These are phyloP conservation scores for Lepidium didymum DNA, from an alignment of 345 rosid species.

Conservation along the genomic window DNA sequence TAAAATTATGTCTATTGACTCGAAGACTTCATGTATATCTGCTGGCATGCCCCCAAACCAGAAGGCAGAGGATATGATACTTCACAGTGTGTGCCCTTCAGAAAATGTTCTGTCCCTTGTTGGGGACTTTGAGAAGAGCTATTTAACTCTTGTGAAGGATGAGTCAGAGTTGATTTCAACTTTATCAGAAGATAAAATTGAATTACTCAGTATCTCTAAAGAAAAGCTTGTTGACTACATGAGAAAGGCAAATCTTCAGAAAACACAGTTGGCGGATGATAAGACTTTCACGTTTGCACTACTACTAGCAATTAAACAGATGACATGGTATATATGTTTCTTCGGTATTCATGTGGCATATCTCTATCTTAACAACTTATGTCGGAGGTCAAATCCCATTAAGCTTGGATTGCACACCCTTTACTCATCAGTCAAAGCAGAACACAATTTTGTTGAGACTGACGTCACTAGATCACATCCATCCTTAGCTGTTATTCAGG, in stretches of 20 bases:
- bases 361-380: conserved; percentile 38
- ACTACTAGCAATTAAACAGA: conserved; percentile 50
- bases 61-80: conserved; percentile 31
- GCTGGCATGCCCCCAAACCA: conserved; percentile 21
- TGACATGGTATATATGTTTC: conserved; percentile 56
- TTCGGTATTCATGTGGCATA: conserved; percentile 46
- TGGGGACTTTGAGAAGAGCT: conserved; percentile 40
- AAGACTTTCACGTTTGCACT: conserved; percentile 38
- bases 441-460: conserved; percentile 25
- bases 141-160: conserved; percentile 41
- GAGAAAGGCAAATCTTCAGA: conserved; percentile 31
- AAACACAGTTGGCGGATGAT: conserved; percentile 25
- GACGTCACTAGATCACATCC: conserved; percentile 46
- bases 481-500: conserved; percentile 37
- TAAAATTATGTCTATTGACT: conserved; percentile 26
- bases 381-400: conserved; percentile 36
- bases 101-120: conserved; percentile 36
- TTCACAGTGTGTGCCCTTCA: conserved; percentile 39
- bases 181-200: conserved; percentile 30
- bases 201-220: conserved; percentile 47
- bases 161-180: conserved; percentile 36
- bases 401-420: conserved; percentile 41
- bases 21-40: conserved; percentile 19
- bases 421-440: conserved; percentile 32
- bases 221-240: conserved; percentile 41